Percentiles rank a stretch among this genome's conserved stretches.
Conservation (phyloP, 1,284 basidiomycete genomes). For the Malassezia obtusa region DNA sequence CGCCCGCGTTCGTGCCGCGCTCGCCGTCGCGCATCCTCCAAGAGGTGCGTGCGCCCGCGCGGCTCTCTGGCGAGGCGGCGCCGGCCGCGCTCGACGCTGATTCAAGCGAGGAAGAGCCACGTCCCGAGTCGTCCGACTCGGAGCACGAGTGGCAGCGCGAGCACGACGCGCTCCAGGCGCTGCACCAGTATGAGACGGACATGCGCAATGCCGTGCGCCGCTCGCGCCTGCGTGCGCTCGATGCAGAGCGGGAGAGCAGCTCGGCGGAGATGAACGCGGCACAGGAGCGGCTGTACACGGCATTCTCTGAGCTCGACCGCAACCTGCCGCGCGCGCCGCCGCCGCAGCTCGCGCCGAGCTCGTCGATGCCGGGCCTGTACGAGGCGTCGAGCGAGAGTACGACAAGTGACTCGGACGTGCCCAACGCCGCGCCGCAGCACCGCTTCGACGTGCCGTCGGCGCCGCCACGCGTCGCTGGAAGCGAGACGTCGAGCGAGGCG, state of each 20-base stretch:
- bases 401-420: not conserved
- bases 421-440: not conserved
- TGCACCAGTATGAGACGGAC: slow-evolving; percentile 10
- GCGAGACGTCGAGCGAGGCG: not conserved
- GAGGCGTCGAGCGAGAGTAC: not conserved
- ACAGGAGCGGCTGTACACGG: not conserved
- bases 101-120: slow-evolving; percentile 1
- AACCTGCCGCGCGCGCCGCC: not conserved
- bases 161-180: slow-evolving; percentile 7
- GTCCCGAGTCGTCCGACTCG: not conserved
- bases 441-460: not conserved
- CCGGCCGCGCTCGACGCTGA: not conserved
- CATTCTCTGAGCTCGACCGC: not conserved
- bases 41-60: not conserved
- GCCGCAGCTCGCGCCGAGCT: not conserved
- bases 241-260: not conserved
- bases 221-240: not conserved
- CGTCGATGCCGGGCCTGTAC: not conserved
- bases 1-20: not conserved
- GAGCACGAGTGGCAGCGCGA: slow-evolving; percentile 10
- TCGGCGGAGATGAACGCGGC: not conserved
- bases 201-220: slow-evolving; percentile 3
- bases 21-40: not conserved
- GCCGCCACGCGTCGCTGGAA: not conserved
- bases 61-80: not conserved